These are phyloP conservation scores for Gnomoniopsis smithogilvyi DNA, from an alignment of 2,329 filamentous ascomycete genomes.

Conservation along the genomic window DNA sequence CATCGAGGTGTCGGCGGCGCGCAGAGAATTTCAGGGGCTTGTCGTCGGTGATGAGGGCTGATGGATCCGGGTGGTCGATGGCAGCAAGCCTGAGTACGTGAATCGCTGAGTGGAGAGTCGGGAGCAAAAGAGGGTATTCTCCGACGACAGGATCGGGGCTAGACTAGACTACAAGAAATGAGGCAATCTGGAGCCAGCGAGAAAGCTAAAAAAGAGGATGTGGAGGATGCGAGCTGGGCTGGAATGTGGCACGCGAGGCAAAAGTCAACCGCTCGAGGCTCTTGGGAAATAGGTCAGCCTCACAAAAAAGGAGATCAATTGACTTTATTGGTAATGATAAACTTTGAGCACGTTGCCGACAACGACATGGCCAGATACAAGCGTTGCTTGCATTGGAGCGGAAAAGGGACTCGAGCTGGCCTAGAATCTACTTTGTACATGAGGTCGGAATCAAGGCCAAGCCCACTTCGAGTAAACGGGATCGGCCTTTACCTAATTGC, in stretches of 20 bases:
- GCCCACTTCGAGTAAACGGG: no score
- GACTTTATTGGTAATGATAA: neutral
- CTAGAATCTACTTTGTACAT: no score
- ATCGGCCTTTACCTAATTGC: no score
- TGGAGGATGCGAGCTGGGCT: neutral
- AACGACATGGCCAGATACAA: neutral
- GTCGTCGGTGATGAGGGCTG: neutral
- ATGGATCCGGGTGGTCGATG: no score
- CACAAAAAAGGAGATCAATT: neutral
- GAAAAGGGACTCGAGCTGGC: neutral
- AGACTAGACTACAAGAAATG: neutral
- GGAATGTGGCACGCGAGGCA: neutral
- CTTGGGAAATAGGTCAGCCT: neutral
- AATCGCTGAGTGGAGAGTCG: neutral
- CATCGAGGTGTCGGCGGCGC: neutral
- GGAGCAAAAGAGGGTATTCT: neutral
- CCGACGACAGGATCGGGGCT: neutral
- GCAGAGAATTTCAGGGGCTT: neutral
- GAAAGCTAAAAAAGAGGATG: neutral
- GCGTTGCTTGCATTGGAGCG: neutral
- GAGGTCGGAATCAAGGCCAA: no score
- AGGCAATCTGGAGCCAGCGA: neutral
- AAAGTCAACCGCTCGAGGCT: neutral
- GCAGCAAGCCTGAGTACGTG: neutral
- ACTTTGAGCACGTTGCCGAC: neutral